Base-by-base conservation (phyloP, 441 rosid species). In the Erysimum cheiri region DNA sequence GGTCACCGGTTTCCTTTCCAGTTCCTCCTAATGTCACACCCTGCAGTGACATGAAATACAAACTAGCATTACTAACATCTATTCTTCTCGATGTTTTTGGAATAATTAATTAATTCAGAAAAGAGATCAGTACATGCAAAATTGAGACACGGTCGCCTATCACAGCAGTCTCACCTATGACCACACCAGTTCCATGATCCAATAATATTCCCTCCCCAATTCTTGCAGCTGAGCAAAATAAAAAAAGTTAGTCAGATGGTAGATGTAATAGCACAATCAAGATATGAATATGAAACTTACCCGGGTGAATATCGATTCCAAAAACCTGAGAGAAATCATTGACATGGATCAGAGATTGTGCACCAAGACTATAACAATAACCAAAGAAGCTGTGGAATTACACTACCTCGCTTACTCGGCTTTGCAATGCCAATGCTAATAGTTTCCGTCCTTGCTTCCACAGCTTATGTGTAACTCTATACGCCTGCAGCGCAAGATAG, bases 281-380 rank as follows among this genome's bases (percentile, higher is more conserved):
- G 1, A 14, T 28, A 46, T 4, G 46, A 44, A 49, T 35, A 40
- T 64, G 3, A 37, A 22, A 54, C 17, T 43, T 76, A 93, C 97
- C 97, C 49, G 97, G 98, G 83, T 90, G 98, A 78, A 87, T 90
- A 75, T 93, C 98, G 37, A 93, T 86, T 59, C 96, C 98, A 76
- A 90, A 90, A 61, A 89, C 98, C 98, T 88, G 82, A 74, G 44
- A 72, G 43, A 81, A 70, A 29, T 59, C 8, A 55, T 35, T 33
- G 35, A 57, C 9, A 70, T 43, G 60, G 63, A 61, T 80, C 52
- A 76, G 47, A 53, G 24, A 35, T 74, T 76, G 48, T 24, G 9
- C 19, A 28, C 12, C 14, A 64, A 64, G 32, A 35, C 32, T 17
- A 52, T n/a, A 71, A 41, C 33, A 17, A 46, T 31, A 32, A 59